Evolutionary conservation across 768 basidiomycete genomes (phyloP).

Genomic region (Polyporus arcularius): DNA sequence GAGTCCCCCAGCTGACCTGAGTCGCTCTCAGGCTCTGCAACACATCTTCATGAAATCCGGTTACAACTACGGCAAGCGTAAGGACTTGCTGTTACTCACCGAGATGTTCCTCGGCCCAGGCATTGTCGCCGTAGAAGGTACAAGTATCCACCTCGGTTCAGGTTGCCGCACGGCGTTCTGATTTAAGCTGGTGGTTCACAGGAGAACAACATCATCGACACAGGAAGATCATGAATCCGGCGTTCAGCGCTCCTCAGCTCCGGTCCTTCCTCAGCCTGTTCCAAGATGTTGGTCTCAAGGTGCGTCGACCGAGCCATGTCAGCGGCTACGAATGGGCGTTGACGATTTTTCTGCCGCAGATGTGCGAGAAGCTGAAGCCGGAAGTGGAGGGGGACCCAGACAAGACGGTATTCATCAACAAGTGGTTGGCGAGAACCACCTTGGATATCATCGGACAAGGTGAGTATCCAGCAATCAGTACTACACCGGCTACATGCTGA

Average conservation of each 20-base stretch:
- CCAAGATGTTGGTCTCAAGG: background rate
- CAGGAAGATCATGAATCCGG: slow-evolving; percentile 12
- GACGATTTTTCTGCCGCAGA: background rate
- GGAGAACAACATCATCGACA: slow-evolving; percentile 6
- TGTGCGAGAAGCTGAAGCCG: background rate
- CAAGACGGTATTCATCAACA: background rate
- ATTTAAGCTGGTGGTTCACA: background rate
- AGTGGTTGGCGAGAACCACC: slow-evolving; percentile 2
- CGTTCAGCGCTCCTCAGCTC: slow-evolving; percentile 4
- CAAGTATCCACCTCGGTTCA: background rate
- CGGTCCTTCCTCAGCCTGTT: slow-evolving; percentile 2
- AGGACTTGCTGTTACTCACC: background rate
- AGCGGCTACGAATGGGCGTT: background rate
- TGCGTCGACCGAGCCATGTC: background rate
- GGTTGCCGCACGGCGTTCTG: background rate
- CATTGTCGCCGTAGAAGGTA: background rate
- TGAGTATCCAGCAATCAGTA: background rate
- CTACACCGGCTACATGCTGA: background rate
- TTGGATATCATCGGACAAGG: slow-evolving; percentile 11
- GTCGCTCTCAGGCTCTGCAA: background rate
- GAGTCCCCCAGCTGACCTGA: no score
- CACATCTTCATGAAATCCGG: slow-evolving; percentile 7
- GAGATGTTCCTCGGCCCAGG: background rate
- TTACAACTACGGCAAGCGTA: slow-evolving; percentile 7
- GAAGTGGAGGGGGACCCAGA: background rate